A percentile compares a stretch with the other conserved stretches of the same genome.
Conservation (phyloP, 768 basidiomycete species). For the Tricholoma matsutake region DNA sequence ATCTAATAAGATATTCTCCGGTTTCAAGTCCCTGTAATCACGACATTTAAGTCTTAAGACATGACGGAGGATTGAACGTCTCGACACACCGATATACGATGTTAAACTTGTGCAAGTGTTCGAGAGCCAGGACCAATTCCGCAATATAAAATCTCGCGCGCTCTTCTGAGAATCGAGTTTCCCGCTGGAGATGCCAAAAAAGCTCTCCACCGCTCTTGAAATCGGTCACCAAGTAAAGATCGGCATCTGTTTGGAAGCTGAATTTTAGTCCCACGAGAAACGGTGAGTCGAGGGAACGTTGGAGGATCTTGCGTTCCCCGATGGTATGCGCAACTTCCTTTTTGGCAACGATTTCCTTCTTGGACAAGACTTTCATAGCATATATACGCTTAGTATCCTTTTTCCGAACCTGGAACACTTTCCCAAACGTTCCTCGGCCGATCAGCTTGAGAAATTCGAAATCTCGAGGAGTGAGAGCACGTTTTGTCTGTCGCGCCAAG, state of each 20-base stretch:
- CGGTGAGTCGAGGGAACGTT: slow-evolving; percentile 87
- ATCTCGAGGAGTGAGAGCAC: slow-evolving; percentile 87
- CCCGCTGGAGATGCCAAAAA: slow-evolving; percentile 97
- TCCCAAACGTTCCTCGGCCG: slow-evolving; percentile 96
- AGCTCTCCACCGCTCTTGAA: slow-evolving; percentile 98
- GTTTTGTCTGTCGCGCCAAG: slow-evolving; percentile 58
- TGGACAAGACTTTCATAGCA: slow-evolving; percentile 98
- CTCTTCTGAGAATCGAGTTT: slow-evolving; percentile 91
- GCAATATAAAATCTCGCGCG: slow-evolving; percentile 95
- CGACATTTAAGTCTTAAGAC: slow-evolving; percentile 1
- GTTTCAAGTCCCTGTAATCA: slow-evolving; percentile 80
- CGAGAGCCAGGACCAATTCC: slow-evolving; percentile 90
- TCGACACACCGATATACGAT: slow-evolving; percentile 82
- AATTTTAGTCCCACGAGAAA: slow-evolving; percentile 99
- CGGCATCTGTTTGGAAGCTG: slow-evolving; percentile 93
- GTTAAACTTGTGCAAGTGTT: slow-evolving; percentile 96
- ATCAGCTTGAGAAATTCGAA: slow-evolving; percentile 99
- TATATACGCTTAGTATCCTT: slow-evolving; percentile 98
- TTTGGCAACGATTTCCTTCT: slow-evolving; percentile 98
- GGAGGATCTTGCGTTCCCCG: slow-evolving; percentile 97
- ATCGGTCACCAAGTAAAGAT: slow-evolving; percentile 95
- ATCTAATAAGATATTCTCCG: slow-evolving; percentile 97
- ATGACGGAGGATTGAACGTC: slow-evolving; percentile 6
- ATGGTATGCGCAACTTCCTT: slow-evolving; percentile 99
- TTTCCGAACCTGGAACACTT: slow-evolving; percentile 99